Evolutionary conservation across 2,329 filamentous ascomycete species (phyloP), one percentile per base, ranked within the genome.

Genomic region (Aspergillus caelatus): DNA sequence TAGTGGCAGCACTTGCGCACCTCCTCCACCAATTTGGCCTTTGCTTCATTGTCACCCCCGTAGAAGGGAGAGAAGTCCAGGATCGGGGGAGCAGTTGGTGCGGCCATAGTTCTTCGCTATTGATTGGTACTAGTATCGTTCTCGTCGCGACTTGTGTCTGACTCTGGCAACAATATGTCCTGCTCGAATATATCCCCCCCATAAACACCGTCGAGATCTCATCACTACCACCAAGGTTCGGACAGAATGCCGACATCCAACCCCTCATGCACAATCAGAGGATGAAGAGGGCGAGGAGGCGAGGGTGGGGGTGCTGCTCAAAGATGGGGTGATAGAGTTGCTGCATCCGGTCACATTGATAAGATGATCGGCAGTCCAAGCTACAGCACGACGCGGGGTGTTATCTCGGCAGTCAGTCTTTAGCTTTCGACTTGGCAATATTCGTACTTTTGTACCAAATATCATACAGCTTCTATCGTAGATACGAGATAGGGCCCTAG

Each of bases 21-120:
- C 3, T 71, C 61, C 1, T 71, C 59, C 9, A 77, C 71, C 16
- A 77, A 62, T 16, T 71, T 62, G 4, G 67, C 65, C 62, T 76
- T 77, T 9, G 74, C 73, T 10, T 65, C 66, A 53, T 57, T 61
- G 46, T 78, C 71, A 4, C 16, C 3, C 1, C 39, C 39, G 7
- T 41, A 41, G 39, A 41, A 41, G 16, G 39, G 16, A 41, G 39
- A 41, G 39, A 41, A 41, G 3, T 41, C 39, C 39, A 41, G 19
- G 39, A 41, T 41, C 3, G 39, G 19, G 8, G 39, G 39, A n/a
- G 16, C 39, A 41, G 39, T n/a, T 41, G 39, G 39, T 41, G 39
- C 16, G 0, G 39, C 7, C 39, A 41, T 41, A 16, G 7, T 41
- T 41, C 7, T 26, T 26, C 26, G 26, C 3, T 0, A n/a, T 7